Evolutionary conservation across 805 yeast genomes (phyloP).

Genomic region (Starmera dryadoides): DNA sequence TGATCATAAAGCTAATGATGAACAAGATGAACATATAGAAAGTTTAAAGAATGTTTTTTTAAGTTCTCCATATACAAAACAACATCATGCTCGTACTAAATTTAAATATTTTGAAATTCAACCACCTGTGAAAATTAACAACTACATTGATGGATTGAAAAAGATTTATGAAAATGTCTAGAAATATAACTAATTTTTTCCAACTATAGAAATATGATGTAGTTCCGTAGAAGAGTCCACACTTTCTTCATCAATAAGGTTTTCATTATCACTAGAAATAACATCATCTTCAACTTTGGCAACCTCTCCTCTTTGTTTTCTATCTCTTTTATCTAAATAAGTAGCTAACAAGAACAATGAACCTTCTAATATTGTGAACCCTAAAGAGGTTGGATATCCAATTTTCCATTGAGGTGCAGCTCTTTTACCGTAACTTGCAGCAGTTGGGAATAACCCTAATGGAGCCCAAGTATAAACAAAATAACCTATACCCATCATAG

Average conservation of each 20-base stretch:
- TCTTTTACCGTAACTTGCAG: background rate
- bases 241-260: background rate
- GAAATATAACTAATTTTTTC: background rate
- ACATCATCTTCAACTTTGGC: background rate
- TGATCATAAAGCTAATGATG: constrained; percentile 3
- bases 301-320: background rate
- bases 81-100: background rate
- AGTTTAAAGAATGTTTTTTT: background rate
- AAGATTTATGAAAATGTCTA: background rate
- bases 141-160: background rate
- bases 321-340: constrained; percentile 1
- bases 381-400: constrained; percentile 1
- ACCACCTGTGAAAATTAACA: background rate
- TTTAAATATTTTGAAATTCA: background rate
- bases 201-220: background rate
- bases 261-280: background rate
- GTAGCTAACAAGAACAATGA: background rate
- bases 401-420: constrained; percentile 2
- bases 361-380: background rate
- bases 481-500: background rate
- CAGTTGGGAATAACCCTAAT: constrained; percentile 2
- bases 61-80: background rate
- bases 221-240: background rate
- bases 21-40: background rate
- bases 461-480: constrained; percentile 2